phyloP scores from a whole-genome alignment of 2,329 filamentous ascomycete genomes.

The Colletotrichum ledebouriae region DNA sequence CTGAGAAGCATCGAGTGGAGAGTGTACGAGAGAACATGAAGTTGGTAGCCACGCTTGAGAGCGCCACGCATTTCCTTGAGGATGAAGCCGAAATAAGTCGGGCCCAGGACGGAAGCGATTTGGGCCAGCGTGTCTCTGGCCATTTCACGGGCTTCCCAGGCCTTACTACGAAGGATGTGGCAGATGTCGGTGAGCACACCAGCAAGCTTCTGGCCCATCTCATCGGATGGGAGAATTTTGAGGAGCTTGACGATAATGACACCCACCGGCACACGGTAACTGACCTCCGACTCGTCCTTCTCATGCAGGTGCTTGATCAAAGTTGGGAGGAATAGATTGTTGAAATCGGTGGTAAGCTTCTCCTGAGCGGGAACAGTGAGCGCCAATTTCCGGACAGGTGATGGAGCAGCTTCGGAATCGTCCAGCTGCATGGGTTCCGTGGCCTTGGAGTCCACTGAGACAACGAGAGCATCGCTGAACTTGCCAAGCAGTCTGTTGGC shows the following conservation, averaged over 20 bases:
- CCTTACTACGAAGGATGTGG: slow-evolving; percentile 90
- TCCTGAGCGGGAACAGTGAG: slow-evolving; percentile 74
- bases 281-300: slow-evolving; percentile 95
- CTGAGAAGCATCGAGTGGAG: slow-evolving; percentile 90
- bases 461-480: slow-evolving; percentile 81
- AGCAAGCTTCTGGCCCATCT: slow-evolving; percentile 81
- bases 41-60: slow-evolving; percentile 87
- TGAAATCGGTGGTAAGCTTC: slow-evolving; percentile 80
- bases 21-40: slow-evolving; percentile 95
- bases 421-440: slow-evolving; percentile 60
- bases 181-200: slow-evolving; percentile 91
- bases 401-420: slow-evolving; percentile 44
- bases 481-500: slow-evolving; percentile 85
- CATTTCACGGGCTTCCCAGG: slow-evolving; percentile 90
- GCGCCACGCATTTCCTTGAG: slow-evolving; percentile 89
- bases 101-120: slow-evolving; percentile 84
- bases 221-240: slow-evolving; percentile 79
- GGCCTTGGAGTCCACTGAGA: slow-evolving; percentile 59
- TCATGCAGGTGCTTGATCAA: slow-evolving; percentile 89
- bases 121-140: slow-evolving; percentile 89
- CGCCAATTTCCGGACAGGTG: slow-evolving; percentile 63
- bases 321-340: slow-evolving; percentile 81
- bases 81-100: slow-evolving; percentile 90
- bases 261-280: slow-evolving; percentile 89
- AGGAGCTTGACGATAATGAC: slow-evolving; percentile 91